These are phyloP conservation scores for Royoungia palumana DNA, from an alignment of 768 basidiomycete genomes.

Conservation along the genomic window DNA sequence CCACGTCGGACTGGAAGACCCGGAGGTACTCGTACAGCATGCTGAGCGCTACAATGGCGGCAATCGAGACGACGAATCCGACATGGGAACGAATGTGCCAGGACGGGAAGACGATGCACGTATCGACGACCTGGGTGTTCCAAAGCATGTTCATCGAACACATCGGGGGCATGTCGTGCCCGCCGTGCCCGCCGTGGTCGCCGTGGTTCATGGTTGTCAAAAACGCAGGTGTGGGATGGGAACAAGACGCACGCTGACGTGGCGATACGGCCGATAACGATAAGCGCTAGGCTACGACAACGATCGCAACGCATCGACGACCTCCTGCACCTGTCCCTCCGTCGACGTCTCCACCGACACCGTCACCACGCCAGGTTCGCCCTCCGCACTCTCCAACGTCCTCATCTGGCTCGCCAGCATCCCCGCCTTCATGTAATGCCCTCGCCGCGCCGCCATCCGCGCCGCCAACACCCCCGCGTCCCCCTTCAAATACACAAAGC, in stretches of 20 bases:
- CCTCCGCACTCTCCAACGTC: slow-evolving; percentile 66
- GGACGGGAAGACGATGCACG: slow-evolving; percentile 74
- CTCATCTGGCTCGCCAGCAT: slow-evolving; percentile 81
- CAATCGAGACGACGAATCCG: slow-evolving; percentile 61
- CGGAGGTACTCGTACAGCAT: slow-evolving; percentile 82
- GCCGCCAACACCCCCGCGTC: slow-evolving; percentile 50
- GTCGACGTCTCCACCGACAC: slow-evolving; percentile 54
- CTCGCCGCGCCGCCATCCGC: slow-evolving; percentile 59
- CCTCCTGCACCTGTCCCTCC: slow-evolving; percentile 51
- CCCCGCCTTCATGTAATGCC: slow-evolving; percentile 79
- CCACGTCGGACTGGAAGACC: slow-evolving; percentile 55
- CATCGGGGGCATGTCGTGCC: slow-evolving; percentile 46
- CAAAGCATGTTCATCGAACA: slow-evolving; percentile 86
- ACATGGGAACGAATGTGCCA: slow-evolving; percentile 68
- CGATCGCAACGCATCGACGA: slow-evolving; percentile 13
- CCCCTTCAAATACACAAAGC: slow-evolving; percentile 80
- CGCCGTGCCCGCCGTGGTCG: slow-evolving; percentile 46
- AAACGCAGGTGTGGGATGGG: background rate
- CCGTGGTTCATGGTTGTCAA: slow-evolving; percentile 1
- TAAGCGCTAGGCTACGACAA: background rate
- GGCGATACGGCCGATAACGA: slow-evolving; percentile 1
- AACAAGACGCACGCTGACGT: background rate
- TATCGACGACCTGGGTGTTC: slow-evolving; percentile 78
- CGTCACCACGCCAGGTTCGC: slow-evolving; percentile 63
- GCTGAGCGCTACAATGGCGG: slow-evolving; percentile 62